Base-by-base conservation (phyloP, 2,329 filamentous ascomycete genomes). In the Epichloe sibirici region DNA sequence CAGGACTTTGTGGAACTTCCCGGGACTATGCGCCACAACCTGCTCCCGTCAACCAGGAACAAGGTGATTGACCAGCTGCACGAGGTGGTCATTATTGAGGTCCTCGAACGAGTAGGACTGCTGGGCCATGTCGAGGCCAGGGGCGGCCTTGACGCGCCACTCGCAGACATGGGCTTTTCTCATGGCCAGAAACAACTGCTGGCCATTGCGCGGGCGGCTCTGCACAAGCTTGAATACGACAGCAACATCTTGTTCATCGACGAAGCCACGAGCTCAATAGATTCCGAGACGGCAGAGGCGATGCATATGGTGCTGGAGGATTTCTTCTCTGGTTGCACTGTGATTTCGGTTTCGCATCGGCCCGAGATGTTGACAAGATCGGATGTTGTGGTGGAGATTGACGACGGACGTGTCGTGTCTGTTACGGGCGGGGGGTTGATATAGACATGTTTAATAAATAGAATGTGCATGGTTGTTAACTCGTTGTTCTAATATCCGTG, bases 1-100 rank as follows among this genome's bases (percentile, higher is more conserved):
- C 66, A 69, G 40, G 66, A 68, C 12, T 53, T 60, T 1, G 49
- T 59, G 4, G 50, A 53, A 21, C 51, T 59, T 2, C 52, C 52
- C 13, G 57, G 58, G 8, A 55, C 55, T 3, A n/a, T 59, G 4
- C 55, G 57, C 6, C n/a, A 52, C 21, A 52, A 52, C 21, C 21
- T 52, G 2, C 7, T 35, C 11, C 50, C 44, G 15, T 11, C 17
- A 11, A 39, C 25, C 48, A 13, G 21, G 11, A 51, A 34, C 15
- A 17, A 39, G 34, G 13, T 25, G 40, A 12, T 17, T 23, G 38
- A 34, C n/a, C 40, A 42, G n/a, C 7, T 42, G 7, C 40, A 42
- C 11, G 40, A 42, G 11, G 40, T 42, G 15, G 40, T 42, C 15
- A 42, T 42, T n/a, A 42, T 17, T 23, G 42, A 44, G 5, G 55